Base-by-base conservation (phyloP, 2,329 filamentous ascomycete genomes). In the Stagonosporopsis rhizophila region DNA sequence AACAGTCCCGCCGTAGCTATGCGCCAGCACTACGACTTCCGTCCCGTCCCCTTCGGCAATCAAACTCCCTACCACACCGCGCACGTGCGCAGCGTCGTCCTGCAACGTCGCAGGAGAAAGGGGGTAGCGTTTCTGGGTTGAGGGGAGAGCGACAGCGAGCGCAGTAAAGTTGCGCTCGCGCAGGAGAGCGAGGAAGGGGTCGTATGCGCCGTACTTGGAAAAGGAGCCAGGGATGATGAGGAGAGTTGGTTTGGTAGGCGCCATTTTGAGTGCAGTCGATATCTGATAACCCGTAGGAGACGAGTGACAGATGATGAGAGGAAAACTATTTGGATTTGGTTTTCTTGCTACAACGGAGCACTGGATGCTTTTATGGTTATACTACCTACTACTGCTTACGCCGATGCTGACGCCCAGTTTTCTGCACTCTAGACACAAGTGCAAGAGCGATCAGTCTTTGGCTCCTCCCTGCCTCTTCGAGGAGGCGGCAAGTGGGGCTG, bases 41-140 rank as follows among this genome's bases (percentile, higher is more conserved):
- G 71, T 73, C 0, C 47, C 52, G 1, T 42, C 52, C 12, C 66
- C 71, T 40, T 72, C 54, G 2, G 65, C 64, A 14, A 68, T 50
- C 0, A 74, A 39, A 3, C 48, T 44, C 14, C 65, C 58, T 5
- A 62, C 62, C 0, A 55, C 64, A 7, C 48, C 45, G 3, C 58
- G 64, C 17, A 77, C 70, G 11, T 64, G 58, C 28, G 57, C 54
- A 0, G 70, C 73, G 48, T 77, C 74, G 35, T 69, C 68, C 2
- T 48, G 22, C 57, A 68, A 61, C 11, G 58, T 66, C 0, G 67
- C 62, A 0, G 64, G 63, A 8, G 47, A 37, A 4, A 52, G 58
- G 1, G 56, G 60, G 38, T 48, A 20, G 3, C 60, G 52, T 53
- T 63, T 60, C 17, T 59, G 35, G 19, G 62, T 59, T 5, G 61